phyloP scores from a whole-genome alignment of 2,329 filamentous ascomycete genomes.

The Herpotrichia juniperi region DNA sequence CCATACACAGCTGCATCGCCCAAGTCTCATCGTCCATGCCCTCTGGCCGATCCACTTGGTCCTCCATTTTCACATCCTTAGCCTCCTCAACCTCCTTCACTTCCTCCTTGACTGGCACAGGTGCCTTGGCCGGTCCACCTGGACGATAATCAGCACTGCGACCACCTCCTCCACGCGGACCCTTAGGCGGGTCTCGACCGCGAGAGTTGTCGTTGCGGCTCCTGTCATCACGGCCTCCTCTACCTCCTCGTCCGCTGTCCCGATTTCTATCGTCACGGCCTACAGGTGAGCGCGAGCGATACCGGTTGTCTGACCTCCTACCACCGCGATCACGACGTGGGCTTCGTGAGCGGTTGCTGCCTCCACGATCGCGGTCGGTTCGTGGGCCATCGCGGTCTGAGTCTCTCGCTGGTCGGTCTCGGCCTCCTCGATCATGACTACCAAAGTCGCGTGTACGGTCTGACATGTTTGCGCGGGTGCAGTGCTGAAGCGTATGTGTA shows the following conservation, averaged over 20 bases:
- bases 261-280: conserved; percentile 24
- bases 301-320: conserved; percentile 28
- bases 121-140: conserved; percentile 15
- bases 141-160: conserved; percentile 11
- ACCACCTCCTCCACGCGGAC: conserved; percentile 25
- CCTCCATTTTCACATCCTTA: conserved; percentile 37
- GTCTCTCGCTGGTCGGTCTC: background rate
- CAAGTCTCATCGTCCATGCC: conserved; percentile 68
- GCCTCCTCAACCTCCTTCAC: conserved; percentile 23
- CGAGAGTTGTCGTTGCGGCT: conserved; percentile 6
- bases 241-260: conserved; percentile 19
- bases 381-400: conserved; percentile 21
- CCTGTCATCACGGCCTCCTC: conserved; percentile 10
- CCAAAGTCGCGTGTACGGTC: conserved; percentile 7
- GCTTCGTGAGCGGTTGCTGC: conserved; percentile 41
- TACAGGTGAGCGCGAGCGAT: conserved; percentile 32
- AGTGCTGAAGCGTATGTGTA: background rate
- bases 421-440: conserved; percentile 26
- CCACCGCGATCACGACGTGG: conserved; percentile 37
- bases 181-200: conserved; percentile 27
- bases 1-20: conserved; percentile 86
- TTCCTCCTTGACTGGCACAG: conserved; percentile 14
- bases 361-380: conserved; percentile 20
- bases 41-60: conserved; percentile 30
- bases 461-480: background rate